Base-by-base conservation (phyloP, 345 rosid species). In the Arabidopsis arenosa region DNA sequence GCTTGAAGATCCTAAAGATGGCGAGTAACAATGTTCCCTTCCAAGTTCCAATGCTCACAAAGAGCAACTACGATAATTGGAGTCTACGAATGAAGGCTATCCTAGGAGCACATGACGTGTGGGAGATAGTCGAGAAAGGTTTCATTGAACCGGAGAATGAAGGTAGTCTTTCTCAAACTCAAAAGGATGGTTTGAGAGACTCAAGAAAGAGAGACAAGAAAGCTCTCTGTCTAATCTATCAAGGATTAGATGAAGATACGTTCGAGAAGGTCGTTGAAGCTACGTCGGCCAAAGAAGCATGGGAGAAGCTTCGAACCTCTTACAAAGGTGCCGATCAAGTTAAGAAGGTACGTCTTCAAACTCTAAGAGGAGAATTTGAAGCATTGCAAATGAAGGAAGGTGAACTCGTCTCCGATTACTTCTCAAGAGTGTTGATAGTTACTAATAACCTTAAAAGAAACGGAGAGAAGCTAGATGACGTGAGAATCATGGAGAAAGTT, bases 121-220 rank as follows among this genome's bases (percentile, higher is more conserved):
- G 33, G 17, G 48, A 61, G 36, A 43, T 62, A 5, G 21, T 62
- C 11, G 33, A 21, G 6, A 62, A 41, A 18, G n/a, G 10, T 0
- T 62, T 21, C 1, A 18, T 18, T 1, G 51, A 5, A 30, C 28
- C 1, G 1, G 28, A 63, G 2, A 45, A 43, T 32, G 33, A 40
- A 5, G 39, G 18, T 64, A 9, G 7, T 9, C 0, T 44, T 5
- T 41, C 56, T 30, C 39, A 44, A 43, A 9, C 43, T 41, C 56
- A 47, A 47, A 23, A 41, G 5, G 39, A 45, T 41, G 9, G 56
- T 36, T 5, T 32, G 6, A 32, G 35, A 32, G 35, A 32, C 5
- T 32, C 6, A 32, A 32, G 35, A 1, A 64, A 40, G 69, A 64
- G 53, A 43, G 56, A 47, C 56, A 65, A 65, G 56, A 65, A 41